A percentile compares a stretch with the other conserved stretches of the same genome.
These are phyloP conservation scores for Lignosus rhinocerotis DNA, from an alignment of 1,284 basidiomycete genomes.

Conservation along the genomic window DNA sequence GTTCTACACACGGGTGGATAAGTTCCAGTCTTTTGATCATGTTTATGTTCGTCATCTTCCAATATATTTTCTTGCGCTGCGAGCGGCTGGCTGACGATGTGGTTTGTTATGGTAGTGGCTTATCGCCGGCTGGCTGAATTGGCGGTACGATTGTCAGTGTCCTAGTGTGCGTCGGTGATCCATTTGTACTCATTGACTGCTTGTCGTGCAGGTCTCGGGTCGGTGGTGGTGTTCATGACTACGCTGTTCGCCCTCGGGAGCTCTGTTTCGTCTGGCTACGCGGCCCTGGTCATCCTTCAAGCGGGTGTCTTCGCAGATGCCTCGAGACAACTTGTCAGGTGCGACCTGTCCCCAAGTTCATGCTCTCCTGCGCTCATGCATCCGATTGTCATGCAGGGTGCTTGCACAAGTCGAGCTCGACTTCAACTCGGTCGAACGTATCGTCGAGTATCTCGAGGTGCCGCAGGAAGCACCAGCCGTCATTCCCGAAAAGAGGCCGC, in stretches of 20 bases:
- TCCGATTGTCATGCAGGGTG: constrained; percentile 40
- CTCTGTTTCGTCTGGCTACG: constrained; percentile 67
- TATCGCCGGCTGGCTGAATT: constrained; percentile 66
- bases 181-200: background rate
- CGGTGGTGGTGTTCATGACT: constrained; percentile 72
- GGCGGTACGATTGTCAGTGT: constrained; percentile 69
- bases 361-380: background rate
- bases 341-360: constrained; percentile 15
- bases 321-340: constrained; percentile 65
- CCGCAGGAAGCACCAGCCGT: constrained; percentile 79
- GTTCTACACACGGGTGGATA: constrained; percentile 78
- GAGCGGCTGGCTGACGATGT: constrained; percentile 1
- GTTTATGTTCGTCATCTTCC: constrained; percentile 51
- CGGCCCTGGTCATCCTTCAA: constrained; percentile 81
- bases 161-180: background rate
- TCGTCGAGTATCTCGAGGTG: constrained; percentile 79
- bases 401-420: constrained; percentile 70
- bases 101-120: constrained; percentile 49
- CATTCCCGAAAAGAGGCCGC: constrained; percentile 53
- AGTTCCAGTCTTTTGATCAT: constrained; percentile 72
- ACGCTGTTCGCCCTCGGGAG: constrained; percentile 72
- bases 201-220: constrained; percentile 59
- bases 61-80: background rate
- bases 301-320: constrained; percentile 71
- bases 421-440: constrained; percentile 81